Conservation (phyloP, 1,284 basidiomycete species). For the Ustilago sp. region DNA sequence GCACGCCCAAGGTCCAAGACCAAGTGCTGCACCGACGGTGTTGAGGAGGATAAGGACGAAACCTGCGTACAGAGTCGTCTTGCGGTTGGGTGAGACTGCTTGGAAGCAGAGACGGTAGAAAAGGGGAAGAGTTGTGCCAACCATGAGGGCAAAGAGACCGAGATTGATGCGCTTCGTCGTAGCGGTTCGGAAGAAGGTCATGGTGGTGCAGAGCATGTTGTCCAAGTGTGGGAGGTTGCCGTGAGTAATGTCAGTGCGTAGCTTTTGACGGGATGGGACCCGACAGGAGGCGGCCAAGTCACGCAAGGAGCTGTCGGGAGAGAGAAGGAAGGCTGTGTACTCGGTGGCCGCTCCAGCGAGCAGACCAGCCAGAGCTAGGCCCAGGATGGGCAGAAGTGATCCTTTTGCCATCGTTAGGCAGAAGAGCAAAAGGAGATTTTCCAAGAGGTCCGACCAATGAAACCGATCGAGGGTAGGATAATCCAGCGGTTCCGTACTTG, state of each 20-base stretch:
- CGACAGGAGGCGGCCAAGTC: slow-evolving; percentile 19
- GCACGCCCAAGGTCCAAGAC: slow-evolving; percentile 40
- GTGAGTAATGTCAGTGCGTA: slow-evolving; percentile 38
- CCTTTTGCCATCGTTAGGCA: slow-evolving; percentile 32
- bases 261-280: slow-evolving; percentile 38
- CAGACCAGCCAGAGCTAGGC: slow-evolving; percentile 30
- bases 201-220: slow-evolving; percentile 46
- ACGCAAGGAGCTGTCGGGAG: slow-evolving; percentile 27
- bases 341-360: slow-evolving; percentile 33
- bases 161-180: slow-evolving; percentile 41
- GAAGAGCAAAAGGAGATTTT: background rate
- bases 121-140: slow-evolving; percentile 27
- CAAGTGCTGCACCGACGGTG: slow-evolving; percentile 33
- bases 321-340: slow-evolving; percentile 25
- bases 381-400: slow-evolving; percentile 33
- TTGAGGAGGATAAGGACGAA: slow-evolving; percentile 37
- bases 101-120: slow-evolving; percentile 49
- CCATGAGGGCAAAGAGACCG: slow-evolving; percentile 43
- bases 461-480: too few species aligned
- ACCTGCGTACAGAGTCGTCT: slow-evolving; percentile 35
- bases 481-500: too few species aligned
- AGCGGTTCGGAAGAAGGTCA: slow-evolving; percentile 38
- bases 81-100: slow-evolving; percentile 52
- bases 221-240: slow-evolving; percentile 38
- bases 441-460: background rate